phyloP scores from a whole-genome alignment of 371 early-diverging fungal genomes.

The Nematocida ironsii region DNA sequence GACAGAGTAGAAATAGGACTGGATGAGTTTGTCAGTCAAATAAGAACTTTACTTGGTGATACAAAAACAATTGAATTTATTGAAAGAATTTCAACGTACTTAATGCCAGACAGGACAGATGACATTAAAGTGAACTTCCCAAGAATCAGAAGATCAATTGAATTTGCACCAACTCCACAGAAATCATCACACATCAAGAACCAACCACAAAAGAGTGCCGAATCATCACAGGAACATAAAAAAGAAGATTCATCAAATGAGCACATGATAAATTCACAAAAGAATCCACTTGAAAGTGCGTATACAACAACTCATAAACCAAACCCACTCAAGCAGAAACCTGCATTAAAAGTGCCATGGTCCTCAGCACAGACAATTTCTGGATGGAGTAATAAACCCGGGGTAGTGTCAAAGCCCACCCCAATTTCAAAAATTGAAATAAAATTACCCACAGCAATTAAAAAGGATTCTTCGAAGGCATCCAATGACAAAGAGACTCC shows the following conservation, averaged over 20 bases:
- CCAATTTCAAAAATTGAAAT: slow-evolving; percentile 18
- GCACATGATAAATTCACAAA: not conserved
- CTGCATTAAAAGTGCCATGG: not conserved
- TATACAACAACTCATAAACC: not conserved
- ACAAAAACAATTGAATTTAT: slow-evolving; percentile 54
- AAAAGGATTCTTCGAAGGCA: not conserved
- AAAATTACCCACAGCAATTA: not conserved
- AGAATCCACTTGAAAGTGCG: not conserved
- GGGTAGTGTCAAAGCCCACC: not conserved
- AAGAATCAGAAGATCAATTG: slow-evolving; percentile 54
- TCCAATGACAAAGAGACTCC: not conserved
- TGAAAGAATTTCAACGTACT: slow-evolving; percentile 39
- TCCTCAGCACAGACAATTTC: not conserved
- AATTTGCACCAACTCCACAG: slow-evolving; percentile 60
- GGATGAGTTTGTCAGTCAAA: slow-evolving; percentile 49
- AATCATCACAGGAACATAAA: not conserved
- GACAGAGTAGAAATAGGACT: slow-evolving; percentile 47
- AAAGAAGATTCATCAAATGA: not conserved
- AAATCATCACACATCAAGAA: not conserved
- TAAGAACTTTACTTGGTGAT: slow-evolving; percentile 40
- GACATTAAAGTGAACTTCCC: slow-evolving; percentile 56
- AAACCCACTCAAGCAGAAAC: not conserved
- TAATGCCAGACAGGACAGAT: slow-evolving; percentile 35
- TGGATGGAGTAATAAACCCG: slow-evolving; percentile 1
- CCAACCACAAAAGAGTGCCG: not conserved